Conservation (phyloP, 495 filamentous ascomycete species). For the Chaetomium tenue region DNA sequence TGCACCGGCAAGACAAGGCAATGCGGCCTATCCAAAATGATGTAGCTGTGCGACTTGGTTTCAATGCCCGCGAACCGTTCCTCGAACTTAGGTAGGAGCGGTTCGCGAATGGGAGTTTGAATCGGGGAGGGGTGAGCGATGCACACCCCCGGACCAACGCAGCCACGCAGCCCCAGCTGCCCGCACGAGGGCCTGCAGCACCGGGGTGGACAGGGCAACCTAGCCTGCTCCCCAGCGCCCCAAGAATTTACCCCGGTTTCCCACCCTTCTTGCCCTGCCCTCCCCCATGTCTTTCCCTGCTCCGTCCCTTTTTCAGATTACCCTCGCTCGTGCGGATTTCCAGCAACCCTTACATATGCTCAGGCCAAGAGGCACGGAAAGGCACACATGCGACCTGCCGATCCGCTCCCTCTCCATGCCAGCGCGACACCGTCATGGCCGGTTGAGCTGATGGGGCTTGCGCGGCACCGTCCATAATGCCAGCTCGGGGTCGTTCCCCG, state of each 20-base stretch:
- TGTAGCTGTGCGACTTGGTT: not conserved
- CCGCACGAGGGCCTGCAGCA: not conserved
- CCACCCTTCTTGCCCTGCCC: not conserved
- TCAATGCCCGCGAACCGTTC: not conserved
- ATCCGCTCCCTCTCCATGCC: conserved; percentile 24
- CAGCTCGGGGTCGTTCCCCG: conserved; percentile 30
- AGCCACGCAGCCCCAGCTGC: not conserved
- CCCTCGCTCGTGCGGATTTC: not conserved
- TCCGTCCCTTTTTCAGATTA: conserved; percentile 6
- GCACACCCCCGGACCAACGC: not conserved
- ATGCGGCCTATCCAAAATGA: not conserved
- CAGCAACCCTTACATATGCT: conserved; percentile 6
- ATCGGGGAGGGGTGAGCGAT: not conserved
- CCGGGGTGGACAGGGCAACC: not conserved
- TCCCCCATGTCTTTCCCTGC: not conserved
- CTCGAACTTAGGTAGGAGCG: too few relatives aligned
- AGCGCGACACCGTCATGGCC: conserved; percentile 30
- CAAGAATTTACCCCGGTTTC: conserved; percentile 2
- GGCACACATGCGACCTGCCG: conserved; percentile 29
- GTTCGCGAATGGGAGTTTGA: not conserved
- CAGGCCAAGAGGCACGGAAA: conserved; percentile 18
- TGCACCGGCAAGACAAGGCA: not conserved
- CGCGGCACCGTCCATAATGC: conserved; percentile 35
- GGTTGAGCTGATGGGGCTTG: conserved; percentile 34
- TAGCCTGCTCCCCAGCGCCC: not conserved